Percentiles rank a stretch among this genome's conserved stretches.
phyloP scores from a whole-genome alignment of 2,329 filamentous ascomycete species.

The Fusarium sp. region DNA sequence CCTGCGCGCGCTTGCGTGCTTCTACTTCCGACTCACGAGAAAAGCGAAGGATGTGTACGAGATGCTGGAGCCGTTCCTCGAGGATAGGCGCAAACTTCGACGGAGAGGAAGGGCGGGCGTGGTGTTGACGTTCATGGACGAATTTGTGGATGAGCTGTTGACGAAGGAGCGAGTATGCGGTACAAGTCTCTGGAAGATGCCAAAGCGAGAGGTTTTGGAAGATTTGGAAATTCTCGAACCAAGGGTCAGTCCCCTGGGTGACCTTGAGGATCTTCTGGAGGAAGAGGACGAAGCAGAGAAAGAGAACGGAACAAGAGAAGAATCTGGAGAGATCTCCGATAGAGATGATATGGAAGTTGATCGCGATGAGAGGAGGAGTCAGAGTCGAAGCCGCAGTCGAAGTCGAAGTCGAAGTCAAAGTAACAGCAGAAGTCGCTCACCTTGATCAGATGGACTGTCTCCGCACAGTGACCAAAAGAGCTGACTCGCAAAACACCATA shows the following conservation, averaged over 20 bases:
- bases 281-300: constrained; percentile 62
- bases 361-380: constrained; percentile 40
- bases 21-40: constrained; percentile 92
- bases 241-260: constrained; percentile 82
- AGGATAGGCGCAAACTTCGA: constrained; percentile 85
- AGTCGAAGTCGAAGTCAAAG: constrained; percentile 20
- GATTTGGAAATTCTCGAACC: constrained; percentile 90
- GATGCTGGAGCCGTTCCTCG: constrained; percentile 82
- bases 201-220: constrained; percentile 81
- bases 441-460: constrained; percentile 30
- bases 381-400: constrained; percentile 33
- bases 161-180: constrained; percentile 90
- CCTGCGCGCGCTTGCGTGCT: constrained; percentile 85
- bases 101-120: constrained; percentile 79
- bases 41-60: constrained; percentile 82
- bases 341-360: constrained; percentile 53
- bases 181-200: constrained; percentile 92
- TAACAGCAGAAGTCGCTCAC: constrained; percentile 39
- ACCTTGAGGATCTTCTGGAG: constrained; percentile 76
- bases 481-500: not conserved
- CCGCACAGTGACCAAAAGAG: not conserved
- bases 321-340: constrained; percentile 53
- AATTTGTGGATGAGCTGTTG: constrained; percentile 92
- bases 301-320: constrained; percentile 47
- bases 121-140: constrained; percentile 82